phyloP scores from a whole-genome alignment of 73 alveolate species.

The Paramecium primaurelia region DNA sequence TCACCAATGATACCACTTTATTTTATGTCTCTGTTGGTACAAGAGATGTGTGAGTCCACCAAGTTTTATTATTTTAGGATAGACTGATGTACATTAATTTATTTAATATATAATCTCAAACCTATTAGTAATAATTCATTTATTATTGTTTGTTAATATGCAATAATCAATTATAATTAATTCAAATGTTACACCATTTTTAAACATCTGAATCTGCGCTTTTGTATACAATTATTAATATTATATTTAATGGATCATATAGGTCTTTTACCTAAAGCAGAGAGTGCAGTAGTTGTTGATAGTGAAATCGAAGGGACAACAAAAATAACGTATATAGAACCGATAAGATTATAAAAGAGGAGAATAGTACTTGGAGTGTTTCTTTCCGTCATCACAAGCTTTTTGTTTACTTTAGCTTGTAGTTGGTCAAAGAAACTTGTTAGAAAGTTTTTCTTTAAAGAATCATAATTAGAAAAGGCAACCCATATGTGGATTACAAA shows the following conservation, averaged over 20 bases:
- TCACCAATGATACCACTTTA: background rate
- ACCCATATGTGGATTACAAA: background rate
- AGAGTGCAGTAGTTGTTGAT: background rate
- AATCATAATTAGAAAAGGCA: background rate
- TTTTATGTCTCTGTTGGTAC: constrained; percentile 12
- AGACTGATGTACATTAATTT: background rate
- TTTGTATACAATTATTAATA: background rate
- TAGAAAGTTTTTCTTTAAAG: background rate
- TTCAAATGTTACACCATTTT: background rate
- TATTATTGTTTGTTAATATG: background rate
- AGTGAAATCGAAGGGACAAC: background rate
- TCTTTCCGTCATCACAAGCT: background rate
- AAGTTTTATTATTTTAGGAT: constrained; percentile 23
- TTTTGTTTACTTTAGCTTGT: constrained; percentile 11
- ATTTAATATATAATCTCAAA: background rate
- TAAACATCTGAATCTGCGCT: background rate
- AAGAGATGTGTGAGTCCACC: constrained; percentile 54
- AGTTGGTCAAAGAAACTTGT: constrained; percentile 16
- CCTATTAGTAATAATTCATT: background rate
- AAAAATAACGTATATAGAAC: background rate
- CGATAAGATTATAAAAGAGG: background rate
- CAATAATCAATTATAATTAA: background rate
- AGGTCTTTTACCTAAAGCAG: background rate
- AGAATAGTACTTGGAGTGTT: background rate
- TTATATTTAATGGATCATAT: background rate